Percentiles rank a stretch among this genome's conserved stretches.
These are phyloP conservation scores for Solanum peruvianum DNA, from an alignment of 257 asterid genomes.

Conservation along the genomic window DNA sequence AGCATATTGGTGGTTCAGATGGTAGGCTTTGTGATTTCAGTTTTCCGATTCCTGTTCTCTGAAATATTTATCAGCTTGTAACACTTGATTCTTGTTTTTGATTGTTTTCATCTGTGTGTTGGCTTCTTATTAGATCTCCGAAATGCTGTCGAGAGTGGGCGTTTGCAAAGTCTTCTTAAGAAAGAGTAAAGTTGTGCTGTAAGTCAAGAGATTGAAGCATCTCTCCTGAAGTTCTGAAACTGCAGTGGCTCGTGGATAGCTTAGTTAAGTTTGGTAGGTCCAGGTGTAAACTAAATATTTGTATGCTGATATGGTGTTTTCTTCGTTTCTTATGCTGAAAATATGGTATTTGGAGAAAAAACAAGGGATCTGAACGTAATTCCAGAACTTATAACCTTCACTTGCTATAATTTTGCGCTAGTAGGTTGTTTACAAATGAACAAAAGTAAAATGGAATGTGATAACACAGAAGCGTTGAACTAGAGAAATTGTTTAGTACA, in stretches of 20 bases:
- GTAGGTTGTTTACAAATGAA: neutral
- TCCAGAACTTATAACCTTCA: neutral
- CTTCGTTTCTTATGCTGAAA: neutral
- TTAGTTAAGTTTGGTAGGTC: neutral
- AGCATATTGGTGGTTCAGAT: slow-evolving; percentile 92
- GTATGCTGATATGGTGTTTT: neutral
- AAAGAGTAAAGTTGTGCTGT: slow-evolving; percentile 6
- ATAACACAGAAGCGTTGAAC: neutral
- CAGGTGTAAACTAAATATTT: neutral
- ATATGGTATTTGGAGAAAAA: neutral
- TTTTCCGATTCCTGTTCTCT: neutral
- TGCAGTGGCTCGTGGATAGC: neutral
- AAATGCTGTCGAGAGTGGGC: slow-evolving; percentile 22
- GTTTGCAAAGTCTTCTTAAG: slow-evolving; percentile 21
- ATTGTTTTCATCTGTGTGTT: neutral
- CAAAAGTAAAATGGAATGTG: neutral
- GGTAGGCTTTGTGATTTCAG: slow-evolving; percentile 29
- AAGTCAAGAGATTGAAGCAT: neutral
- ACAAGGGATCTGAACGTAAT: neutral
- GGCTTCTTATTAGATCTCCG: slow-evolving; percentile 22
- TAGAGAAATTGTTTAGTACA: neutral
- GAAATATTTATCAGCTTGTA: neutral
- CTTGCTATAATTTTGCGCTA: neutral
- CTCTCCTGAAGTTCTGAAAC: neutral
- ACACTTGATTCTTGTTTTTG: neutral